Percentiles rank a stretch among this genome's conserved stretches.
These are phyloP conservation scores for Thermothelomyces thermophilus DNA, from an alignment of 2,329 filamentous ascomycete species.

Conservation along the genomic window DNA sequence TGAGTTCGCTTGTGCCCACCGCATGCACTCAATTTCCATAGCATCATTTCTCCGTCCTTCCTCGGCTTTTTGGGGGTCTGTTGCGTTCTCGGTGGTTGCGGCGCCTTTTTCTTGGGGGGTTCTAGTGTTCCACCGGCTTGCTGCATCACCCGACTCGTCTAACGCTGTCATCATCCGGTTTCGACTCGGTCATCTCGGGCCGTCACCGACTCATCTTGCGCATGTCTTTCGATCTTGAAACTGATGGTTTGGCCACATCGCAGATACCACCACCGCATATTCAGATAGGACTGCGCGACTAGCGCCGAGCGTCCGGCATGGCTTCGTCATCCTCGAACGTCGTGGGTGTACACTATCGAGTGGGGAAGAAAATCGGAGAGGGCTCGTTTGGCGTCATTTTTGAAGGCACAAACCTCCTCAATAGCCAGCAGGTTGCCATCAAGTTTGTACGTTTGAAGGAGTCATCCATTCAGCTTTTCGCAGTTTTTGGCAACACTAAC, in stretches of 20 bases:
- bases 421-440: conserved; percentile 98
- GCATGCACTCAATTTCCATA: conserved; percentile 2
- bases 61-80: neutral
- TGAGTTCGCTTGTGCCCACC: conserved; percentile 18
- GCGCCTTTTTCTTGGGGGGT: neutral
- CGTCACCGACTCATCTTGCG: neutral
- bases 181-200: neutral
- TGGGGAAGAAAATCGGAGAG: conserved; percentile 99
- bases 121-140: neutral
- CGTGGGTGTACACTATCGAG: conserved; percentile 95
- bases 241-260: neutral
- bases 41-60: neutral
- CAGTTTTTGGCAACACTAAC: conserved; percentile 8
- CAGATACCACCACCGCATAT: conserved; percentile 3
- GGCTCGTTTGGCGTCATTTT: conserved; percentile 98
- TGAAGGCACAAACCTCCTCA: conserved; percentile 95
- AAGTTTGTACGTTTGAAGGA: conserved; percentile 76
- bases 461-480: neutral
- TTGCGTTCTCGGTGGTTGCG: neutral
- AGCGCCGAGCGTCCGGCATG: conserved; percentile 45
- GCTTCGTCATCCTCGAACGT: conserved; percentile 91
- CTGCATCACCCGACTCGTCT: neutral
- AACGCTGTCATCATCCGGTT: neutral
- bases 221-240: conserved; percentile 1
- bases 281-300: conserved; percentile 2